Conservation (phyloP, 73 alveolate genomes). For the Effrenium voratum region DNA sequence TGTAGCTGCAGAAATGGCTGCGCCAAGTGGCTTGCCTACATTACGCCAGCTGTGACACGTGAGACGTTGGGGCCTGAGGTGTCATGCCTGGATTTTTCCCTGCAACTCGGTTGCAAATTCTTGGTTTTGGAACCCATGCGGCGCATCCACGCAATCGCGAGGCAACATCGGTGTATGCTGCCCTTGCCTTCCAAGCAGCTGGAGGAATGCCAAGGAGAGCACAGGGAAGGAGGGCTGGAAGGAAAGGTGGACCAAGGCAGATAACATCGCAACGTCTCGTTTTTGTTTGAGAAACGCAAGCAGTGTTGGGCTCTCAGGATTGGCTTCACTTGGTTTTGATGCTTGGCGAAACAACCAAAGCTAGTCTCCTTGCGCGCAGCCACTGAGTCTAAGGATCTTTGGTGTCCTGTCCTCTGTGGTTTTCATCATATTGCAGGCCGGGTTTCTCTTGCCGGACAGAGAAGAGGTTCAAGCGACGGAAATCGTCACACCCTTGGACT, state of each 20-base stretch:
- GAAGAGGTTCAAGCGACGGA: not conserved
- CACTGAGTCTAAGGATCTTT: slow-evolving; percentile 21
- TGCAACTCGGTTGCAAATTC: not conserved
- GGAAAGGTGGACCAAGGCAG: not conserved
- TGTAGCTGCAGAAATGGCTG: too few species aligned
- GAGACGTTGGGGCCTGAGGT: too few species aligned
- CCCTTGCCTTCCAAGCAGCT: slow-evolving; percentile 82
- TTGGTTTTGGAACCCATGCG: not conserved
- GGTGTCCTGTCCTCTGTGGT: slow-evolving; percentile 56
- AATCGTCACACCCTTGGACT: not conserved
- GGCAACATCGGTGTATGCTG: slow-evolving; percentile 71
- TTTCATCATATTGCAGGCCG: slow-evolving; percentile 67
- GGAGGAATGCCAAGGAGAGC: slow-evolving; percentile 79
- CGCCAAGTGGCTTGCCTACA: too few species aligned
- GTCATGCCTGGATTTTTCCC: slow-evolving; percentile 81
- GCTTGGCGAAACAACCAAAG: not conserved
- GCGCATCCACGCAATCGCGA: not conserved
- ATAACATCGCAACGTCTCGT: not conserved
- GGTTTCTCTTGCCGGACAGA: not conserved
- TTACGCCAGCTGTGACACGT: too few species aligned
- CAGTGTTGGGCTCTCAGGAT: not conserved
- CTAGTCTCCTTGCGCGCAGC: too few species aligned
- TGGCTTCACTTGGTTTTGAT: slow-evolving; percentile 76
- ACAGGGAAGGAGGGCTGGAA: not conserved
- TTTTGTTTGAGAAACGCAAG: not conserved